Conservation (phyloP, 2,329 filamentous ascomycete species). For the Fusarium sterilihyphosum region DNA sequence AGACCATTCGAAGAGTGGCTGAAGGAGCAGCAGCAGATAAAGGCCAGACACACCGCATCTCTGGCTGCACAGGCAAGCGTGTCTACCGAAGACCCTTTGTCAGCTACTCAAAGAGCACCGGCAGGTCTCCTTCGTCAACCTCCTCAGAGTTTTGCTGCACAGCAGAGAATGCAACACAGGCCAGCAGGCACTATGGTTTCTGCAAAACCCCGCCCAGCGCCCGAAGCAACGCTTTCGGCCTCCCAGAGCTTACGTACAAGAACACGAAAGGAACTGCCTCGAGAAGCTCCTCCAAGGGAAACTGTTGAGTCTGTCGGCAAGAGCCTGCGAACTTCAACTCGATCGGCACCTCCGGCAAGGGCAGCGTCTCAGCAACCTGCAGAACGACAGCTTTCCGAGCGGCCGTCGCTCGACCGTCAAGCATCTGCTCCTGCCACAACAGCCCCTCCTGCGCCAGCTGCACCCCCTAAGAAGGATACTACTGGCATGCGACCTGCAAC, state of each 20-base stretch:
- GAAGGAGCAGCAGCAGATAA: constrained; percentile 60
- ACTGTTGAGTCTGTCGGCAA: constrained; percentile 37
- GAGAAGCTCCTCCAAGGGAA: constrained; percentile 39
- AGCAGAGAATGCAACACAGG: constrained; percentile 68
- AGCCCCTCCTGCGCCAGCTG: constrained; percentile 37
- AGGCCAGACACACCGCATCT: constrained; percentile 45
- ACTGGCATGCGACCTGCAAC: constrained; percentile 54
- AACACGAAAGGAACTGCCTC: constrained; percentile 42
- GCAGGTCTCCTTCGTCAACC: constrained; percentile 61
- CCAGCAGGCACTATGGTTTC: constrained; percentile 46
- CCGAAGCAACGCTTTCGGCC: constrained; percentile 37
- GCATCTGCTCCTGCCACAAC: constrained; percentile 33
- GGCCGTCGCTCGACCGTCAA: constrained; percentile 42
- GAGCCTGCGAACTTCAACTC: constrained; percentile 43
- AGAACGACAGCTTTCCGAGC: constrained; percentile 38
- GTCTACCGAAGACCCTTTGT: constrained; percentile 49
- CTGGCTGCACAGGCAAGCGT: constrained; percentile 41
- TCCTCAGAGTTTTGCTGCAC: constrained; percentile 73
- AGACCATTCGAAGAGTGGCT: constrained; percentile 70
- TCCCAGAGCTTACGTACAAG: constrained; percentile 47
- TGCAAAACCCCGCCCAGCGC: constrained; percentile 40
- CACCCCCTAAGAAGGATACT: constrained; percentile 42
- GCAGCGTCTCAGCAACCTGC: constrained; percentile 43
- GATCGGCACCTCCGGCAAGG: constrained; percentile 43
- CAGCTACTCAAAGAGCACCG: constrained; percentile 48